A percentile compares a stretch with the other conserved stretches of the same genome.
Evolutionary conservation across 441 rosid genomes (phyloP).

Genomic region (Erodium trifolium): DNA sequence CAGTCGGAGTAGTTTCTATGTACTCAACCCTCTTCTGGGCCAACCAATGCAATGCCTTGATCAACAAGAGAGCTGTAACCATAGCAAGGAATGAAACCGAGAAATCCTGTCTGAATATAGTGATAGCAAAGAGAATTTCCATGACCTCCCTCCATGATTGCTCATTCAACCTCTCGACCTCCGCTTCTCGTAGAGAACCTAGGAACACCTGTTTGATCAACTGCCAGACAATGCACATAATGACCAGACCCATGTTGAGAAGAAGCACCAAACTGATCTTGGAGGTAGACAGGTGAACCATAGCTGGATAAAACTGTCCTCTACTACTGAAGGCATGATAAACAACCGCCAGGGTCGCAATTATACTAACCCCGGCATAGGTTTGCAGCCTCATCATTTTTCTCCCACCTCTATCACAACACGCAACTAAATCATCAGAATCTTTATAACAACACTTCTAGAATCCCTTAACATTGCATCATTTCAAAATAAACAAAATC

Average conservation of each 20-base stretch:
- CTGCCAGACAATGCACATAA: slow-evolving; percentile 83
- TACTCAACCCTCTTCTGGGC: slow-evolving; percentile 94
- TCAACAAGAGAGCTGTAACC: slow-evolving; percentile 63
- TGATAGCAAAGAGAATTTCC: slow-evolving; percentile 93
- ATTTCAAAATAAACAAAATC: not conserved
- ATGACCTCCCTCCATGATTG: slow-evolving; percentile 94
- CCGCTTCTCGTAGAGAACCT: slow-evolving; percentile 88
- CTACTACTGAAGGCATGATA: slow-evolving; percentile 86
- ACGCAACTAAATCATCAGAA: not conserved
- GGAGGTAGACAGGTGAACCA: slow-evolving; percentile 76
- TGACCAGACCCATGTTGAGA: slow-evolving; percentile 79
- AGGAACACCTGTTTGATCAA: slow-evolving; percentile 62
- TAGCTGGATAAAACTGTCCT: slow-evolving; percentile 87
- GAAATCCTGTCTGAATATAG: slow-evolving; percentile 87
- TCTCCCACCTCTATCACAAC: slow-evolving; percentile 17
- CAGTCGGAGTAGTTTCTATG: slow-evolving; percentile 91
- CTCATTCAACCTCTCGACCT: slow-evolving; percentile 83
- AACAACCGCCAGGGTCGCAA: slow-evolving; percentile 48
- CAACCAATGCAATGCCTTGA: slow-evolving; percentile 90
- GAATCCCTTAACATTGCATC: not conserved
- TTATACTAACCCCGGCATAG: slow-evolving; percentile 58
- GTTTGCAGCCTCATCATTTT: slow-evolving; percentile 74
- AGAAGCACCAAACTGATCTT: slow-evolving; percentile 78
- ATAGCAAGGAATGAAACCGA: slow-evolving; percentile 72
- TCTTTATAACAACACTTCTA: not conserved